Evolutionary conservation across 2,329 filamentous ascomycete species (phyloP), one percentile per base, ranked within the genome.

Genomic region (Aspergillus persii): DNA sequence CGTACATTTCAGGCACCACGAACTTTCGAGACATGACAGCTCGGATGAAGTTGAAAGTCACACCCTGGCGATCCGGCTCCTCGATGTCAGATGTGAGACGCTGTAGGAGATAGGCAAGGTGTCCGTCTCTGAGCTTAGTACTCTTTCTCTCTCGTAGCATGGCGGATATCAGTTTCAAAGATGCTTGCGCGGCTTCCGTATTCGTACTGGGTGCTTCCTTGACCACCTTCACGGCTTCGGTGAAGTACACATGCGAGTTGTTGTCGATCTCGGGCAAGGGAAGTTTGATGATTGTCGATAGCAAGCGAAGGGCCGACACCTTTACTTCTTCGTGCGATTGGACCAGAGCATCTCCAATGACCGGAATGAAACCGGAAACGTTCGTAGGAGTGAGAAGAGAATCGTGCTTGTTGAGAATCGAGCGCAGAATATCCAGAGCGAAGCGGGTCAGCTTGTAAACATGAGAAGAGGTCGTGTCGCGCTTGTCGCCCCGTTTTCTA

Each of bases 21-120:
- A 98, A 83, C 71, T 90, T 94, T 18, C 93, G 86, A 55, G 91
- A 89, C 71, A 99, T 85, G 29, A 98, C 87, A 0, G 92, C 90
- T 47, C 93, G 89, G 59, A 99, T 78, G 76, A 99, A 98, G 70
- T 91, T 96, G 79, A 99, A 99, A 0, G 92, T 95, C 47, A 96
- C 86, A 66, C 96, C 93, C 63, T 96, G 91, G 61, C 93, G 89
- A 64, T 96, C 89, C 3, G 94, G 92, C 71, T 98, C 92, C 31
- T 96, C 96, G 51, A 99, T 84, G 69, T 98, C 94, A 30, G 92
- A 88, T 67, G 92, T 90, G 54, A 98, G 80, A 60, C 91, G 90
- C 62, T 87, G 86, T 3, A 98, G 85, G 2, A 99, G 79, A 73
- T 92, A 89, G 49, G 95, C 92, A 23, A 98, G 80, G 48, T 93